Evolutionary conservation across 306 rosid species (phyloP).

Genomic region (Castanea sativa): DNA sequence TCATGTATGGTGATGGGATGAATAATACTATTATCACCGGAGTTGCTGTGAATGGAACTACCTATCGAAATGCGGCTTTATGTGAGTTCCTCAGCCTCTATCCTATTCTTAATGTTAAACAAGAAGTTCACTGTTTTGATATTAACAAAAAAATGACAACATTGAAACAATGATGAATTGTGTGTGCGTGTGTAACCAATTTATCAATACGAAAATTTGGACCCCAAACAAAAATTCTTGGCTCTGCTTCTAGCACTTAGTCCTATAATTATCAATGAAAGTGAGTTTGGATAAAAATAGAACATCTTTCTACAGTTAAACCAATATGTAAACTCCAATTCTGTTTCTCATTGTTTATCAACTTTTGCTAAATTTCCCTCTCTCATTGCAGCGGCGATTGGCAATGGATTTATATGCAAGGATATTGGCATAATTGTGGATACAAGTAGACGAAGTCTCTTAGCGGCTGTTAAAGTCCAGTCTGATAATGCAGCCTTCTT

Average conservation of each 20-base stretch:
- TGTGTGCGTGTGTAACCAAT: too few relatives aligned
- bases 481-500: not conserved
- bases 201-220: too few relatives aligned
- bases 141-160: too few relatives aligned
- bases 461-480: not conserved
- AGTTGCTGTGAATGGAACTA: not conserved
- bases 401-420: not conserved
- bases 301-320: not conserved
- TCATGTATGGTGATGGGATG: constrained; percentile 39
- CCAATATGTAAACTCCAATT: not conserved
- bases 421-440: not conserved
- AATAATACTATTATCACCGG: constrained; percentile 20
- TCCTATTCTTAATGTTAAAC: too few relatives aligned
- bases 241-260: too few relatives aligned
- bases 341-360: not conserved
- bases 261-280: not conserved
- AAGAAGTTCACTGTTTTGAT: too few relatives aligned
- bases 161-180: too few relatives aligned
- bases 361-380: not conserved
- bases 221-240: too few relatives aligned
- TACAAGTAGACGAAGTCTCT: too few relatives aligned
- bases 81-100: constrained; percentile 18
- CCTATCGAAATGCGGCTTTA: constrained; percentile 22
- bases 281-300: not conserved
- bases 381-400: not conserved